Conservation (phyloP, 2,329 filamentous ascomycete species). For the Nigrospora osmanthi region DNA sequence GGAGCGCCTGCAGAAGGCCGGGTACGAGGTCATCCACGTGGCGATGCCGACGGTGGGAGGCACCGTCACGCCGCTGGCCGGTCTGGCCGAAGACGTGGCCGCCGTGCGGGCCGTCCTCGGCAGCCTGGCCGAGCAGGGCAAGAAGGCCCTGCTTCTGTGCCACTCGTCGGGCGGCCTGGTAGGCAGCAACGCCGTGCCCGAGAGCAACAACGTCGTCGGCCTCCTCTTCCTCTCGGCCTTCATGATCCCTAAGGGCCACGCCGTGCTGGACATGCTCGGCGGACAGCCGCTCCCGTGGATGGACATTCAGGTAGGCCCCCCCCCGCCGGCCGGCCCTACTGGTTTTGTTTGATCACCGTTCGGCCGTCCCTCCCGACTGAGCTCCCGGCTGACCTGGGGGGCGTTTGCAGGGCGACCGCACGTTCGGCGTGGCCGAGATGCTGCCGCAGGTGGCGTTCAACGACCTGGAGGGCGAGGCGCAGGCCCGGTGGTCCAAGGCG, state of each 20-base stretch:
- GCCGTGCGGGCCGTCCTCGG: constrained; percentile 2
- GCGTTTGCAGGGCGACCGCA: constrained; percentile 7
- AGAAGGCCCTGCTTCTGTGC: neutral
- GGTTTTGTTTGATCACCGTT: no score
- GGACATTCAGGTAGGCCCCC: constrained; percentile 4
- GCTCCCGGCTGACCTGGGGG: neutral
- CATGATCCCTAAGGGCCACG: constrained; percentile 3
- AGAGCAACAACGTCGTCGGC: constrained; percentile 1
- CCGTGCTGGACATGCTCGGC: constrained; percentile 6
- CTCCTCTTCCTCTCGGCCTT: constrained; percentile 4
- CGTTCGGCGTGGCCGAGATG: constrained; percentile 2
- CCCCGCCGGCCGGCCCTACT: no score
- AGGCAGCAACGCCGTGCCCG: constrained; percentile 3
- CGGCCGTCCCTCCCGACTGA: no score
- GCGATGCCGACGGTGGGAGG: constrained; percentile 2
- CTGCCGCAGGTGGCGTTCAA: constrained; percentile 5
- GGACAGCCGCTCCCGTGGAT: constrained; percentile 8
- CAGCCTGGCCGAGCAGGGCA: neutral
- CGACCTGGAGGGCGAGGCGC: constrained; percentile 4
- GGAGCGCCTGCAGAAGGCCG: neutral
- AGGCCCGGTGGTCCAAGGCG: constrained; percentile 5
- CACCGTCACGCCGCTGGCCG: constrained; percentile 1
- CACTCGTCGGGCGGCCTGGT: constrained; percentile 4
- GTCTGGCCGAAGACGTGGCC: constrained; percentile 2
- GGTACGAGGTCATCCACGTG: constrained; percentile 1